These are phyloP conservation scores for Mycena pura DNA, from an alignment of 768 basidiomycete genomes.

Conservation along the genomic window DNA sequence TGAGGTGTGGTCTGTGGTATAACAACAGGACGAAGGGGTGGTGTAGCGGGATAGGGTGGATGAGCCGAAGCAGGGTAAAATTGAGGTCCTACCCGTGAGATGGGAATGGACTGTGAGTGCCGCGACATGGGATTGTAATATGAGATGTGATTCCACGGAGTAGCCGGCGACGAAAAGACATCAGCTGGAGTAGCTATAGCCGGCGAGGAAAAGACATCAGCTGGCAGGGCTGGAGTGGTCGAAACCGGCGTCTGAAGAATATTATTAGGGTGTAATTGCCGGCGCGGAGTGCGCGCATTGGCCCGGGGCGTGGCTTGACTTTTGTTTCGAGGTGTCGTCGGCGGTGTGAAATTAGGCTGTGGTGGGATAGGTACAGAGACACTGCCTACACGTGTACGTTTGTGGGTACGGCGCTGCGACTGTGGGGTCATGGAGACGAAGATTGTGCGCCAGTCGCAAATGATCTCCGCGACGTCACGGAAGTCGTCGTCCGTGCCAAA, in stretches of 20 bases:
- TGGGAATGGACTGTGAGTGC: background rate
- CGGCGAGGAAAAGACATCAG: too few relatives aligned
- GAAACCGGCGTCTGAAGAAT: too few relatives aligned
- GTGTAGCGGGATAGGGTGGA: background rate
- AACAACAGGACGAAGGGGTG: background rate
- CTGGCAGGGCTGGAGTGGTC: too few relatives aligned
- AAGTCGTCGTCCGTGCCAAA: constrained; percentile 6
- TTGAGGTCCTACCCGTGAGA: background rate
- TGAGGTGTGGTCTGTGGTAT: background rate
- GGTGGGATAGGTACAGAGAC: background rate
- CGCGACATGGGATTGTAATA: background rate
- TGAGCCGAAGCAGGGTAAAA: background rate
- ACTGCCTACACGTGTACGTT: background rate
- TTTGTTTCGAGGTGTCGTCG: background rate
- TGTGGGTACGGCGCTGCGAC: background rate
- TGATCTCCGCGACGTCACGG: constrained; percentile 5
- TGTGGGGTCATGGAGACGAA: background rate
- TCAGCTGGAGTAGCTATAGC: too few relatives aligned
- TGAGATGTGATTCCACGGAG: too few relatives aligned
- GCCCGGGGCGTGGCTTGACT: too few relatives aligned
- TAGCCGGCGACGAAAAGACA: background rate
- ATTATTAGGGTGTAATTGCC: too few relatives aligned
- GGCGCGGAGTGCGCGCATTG: too few relatives aligned
- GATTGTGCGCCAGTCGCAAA: background rate
- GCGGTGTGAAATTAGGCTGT: background rate